Evolutionary conservation across 371 early-diverging fungal species (phyloP), one percentile per base, ranked within the genome.

Genomic region (Mucor racemosus): DNA sequence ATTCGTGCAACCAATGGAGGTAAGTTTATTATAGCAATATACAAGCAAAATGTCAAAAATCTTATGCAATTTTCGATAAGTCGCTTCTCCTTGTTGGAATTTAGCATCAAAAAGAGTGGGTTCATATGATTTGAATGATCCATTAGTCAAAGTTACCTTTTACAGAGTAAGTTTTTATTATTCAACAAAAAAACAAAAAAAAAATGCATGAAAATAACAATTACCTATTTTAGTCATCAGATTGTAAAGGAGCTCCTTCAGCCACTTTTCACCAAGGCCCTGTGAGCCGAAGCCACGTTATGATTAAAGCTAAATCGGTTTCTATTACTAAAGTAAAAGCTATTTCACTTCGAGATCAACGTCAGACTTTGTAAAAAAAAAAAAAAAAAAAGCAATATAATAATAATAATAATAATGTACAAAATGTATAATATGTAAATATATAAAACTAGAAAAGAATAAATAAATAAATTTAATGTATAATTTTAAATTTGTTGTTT

Each of bases 121-220:
- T 4, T 74, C 74, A 17, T 67, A 61, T 53, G 74, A 67, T 31
- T 31, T 74, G 7, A 74, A 74, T 56, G 74, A 74, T 41, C 74
- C 74, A 21, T 55, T 74, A 31, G 67, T 69, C 36, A 74, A 70
- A 61, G 63, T 74, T 35, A 67, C 68, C n/a, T 70, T 74, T 42
- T 74, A 67, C 55, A 58, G 70, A 57, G 69, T 69, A 69, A 58
- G 67, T 63, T 13, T 15, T 39, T 17, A 17, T 31, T 26, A 21
- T 14, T 60, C 26, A 26, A 5, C 11, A 4, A 13, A 10, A n/a
- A 56, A 46, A 31, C 48, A 35, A 26, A 34, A 41, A 11, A 13
- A 7, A 56, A 5, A 17, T 17, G 31, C 21, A 17, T 60, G 33
- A 38, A 34, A 38, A 44, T 58, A 38, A 56, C 44, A 38, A 19